Conservation (phyloP, 495 filamentous ascomycete genomes). For the Tuber aestivum region DNA sequence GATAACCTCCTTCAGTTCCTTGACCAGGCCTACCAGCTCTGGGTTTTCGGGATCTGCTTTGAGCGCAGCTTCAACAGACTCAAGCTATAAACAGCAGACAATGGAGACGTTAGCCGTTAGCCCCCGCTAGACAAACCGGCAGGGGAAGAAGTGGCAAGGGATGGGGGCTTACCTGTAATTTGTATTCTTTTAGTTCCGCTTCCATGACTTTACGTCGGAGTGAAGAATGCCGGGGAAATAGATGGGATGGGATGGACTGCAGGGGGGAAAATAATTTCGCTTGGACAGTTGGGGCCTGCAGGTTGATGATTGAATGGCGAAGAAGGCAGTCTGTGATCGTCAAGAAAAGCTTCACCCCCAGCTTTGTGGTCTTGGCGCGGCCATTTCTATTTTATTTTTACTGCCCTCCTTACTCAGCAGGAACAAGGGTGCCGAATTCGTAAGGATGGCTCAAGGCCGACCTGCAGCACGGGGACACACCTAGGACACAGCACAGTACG, state of each 20-base stretch:
- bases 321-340: neutral
- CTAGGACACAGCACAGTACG: neutral
- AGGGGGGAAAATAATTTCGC: neutral
- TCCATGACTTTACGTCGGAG: conserved; percentile 44
- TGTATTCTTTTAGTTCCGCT: conserved; percentile 74
- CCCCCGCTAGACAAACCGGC: neutral
- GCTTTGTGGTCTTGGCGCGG: neutral
- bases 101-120: conserved; percentile 15
- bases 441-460: neutral
- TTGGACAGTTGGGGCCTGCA: neutral
- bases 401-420: neutral
- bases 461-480: neutral
- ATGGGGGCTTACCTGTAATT: conserved; percentile 59
- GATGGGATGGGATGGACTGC: neutral
- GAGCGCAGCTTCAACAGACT: conserved; percentile 67
- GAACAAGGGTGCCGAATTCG: neutral
- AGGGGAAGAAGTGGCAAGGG: neutral
- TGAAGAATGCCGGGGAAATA: neutral
- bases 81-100: conserved; percentile 54
- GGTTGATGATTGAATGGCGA: neutral
- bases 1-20: conserved; percentile 80
- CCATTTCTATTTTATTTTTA: neutral
- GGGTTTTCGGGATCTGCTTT: conserved; percentile 76
- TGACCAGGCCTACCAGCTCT: conserved; percentile 70
- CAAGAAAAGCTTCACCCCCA: neutral